Percentiles rank a stretch among this genome's conserved stretches.
phyloP scores from a whole-genome alignment of 805 yeast species.

The Candida incommunis region DNA sequence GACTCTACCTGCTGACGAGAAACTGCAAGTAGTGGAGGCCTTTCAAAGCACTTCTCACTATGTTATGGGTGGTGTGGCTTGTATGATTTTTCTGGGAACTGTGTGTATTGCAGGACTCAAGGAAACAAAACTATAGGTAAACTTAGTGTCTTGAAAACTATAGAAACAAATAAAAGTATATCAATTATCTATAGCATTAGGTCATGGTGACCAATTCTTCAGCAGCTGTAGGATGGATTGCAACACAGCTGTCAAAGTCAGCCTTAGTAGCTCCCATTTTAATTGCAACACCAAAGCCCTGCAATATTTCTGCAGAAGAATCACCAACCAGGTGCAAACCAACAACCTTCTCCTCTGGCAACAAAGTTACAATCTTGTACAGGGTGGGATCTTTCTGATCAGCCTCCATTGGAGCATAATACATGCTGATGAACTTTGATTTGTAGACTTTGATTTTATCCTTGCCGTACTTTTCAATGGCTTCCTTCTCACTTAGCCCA shows the following conservation, averaged over 20 bases:
- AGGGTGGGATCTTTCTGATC: constrained; percentile 69
- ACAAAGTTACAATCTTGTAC: constrained; percentile 69
- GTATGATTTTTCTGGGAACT: background rate
- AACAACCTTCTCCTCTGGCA: constrained; percentile 80
- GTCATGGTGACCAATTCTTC: constrained; percentile 89
- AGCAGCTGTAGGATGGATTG: constrained; percentile 97
- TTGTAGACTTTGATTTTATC: constrained; percentile 70
- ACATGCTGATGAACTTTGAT: constrained; percentile 82
- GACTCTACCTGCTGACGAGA: constrained; percentile 29
- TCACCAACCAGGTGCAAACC: constrained; percentile 94
- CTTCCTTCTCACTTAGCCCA: constrained; percentile 73
- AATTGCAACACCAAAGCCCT: constrained; percentile 96
- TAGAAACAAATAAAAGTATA: too few relatives aligned
- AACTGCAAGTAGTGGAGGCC: constrained; percentile 23
- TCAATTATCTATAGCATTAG: constrained; percentile 7
- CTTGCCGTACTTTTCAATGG: constrained; percentile 63
- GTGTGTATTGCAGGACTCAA: background rate
- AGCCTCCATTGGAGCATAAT: constrained; percentile 64
- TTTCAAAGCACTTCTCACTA: constrained; percentile 32
- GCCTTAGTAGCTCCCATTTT: constrained; percentile 98
- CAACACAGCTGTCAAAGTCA: constrained; percentile 91
- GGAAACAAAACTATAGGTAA: background rate
- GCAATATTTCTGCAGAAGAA: constrained; percentile 78
- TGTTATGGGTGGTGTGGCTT: constrained; percentile 19
- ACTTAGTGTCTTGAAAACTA: too few relatives aligned